Base-by-base conservation (phyloP, 2,329 filamentous ascomycete genomes). In the Aureobasidium sp. region DNA sequence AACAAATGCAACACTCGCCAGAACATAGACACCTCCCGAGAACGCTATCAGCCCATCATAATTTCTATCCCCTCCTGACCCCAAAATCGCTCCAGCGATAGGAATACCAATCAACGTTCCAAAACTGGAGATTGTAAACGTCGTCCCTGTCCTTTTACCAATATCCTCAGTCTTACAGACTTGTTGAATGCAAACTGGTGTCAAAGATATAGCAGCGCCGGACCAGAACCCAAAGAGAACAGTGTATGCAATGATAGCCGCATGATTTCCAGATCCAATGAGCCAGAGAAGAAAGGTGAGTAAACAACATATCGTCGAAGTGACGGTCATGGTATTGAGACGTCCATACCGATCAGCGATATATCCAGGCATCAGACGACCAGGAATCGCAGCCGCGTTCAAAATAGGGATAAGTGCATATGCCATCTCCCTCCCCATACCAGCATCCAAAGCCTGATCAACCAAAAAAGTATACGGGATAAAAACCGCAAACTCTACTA, bases 81-180 rank as follows among this genome's bases (percentile, higher is more conserved):
- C 75, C 32, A 87, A 77, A 6, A 59, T 59, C 16, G 69, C 69
- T 7, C 87, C 87, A 1, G 80, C 86, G 66, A 90, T 87, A 0
- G 88, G 88, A 49, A 80, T 84, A 0, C 87, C 86, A 0, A 84
- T 84, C 55, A 92, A 74, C 1, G 84, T 86, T 4, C 85, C 87
- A 36, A 91, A 74, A 1, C 83, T 80, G 61, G 85, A 78, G 50
- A 86, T 71, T 16, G 83, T 80, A 69, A 88, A 89, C 30, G 84
- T 78, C 0, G 82, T 80, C 0, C 89, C 89, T 2, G 81, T 85
- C 6, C 88, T 79, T 1, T 86, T 81, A 15, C 89, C 89, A 36
- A 59, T 52, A 27, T 73, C 69, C 36, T 70, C 66, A 5, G 66
- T 69, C 25, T 63, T 59, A 11, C 68, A 74, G 0, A 74, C 59